A percentile compares a stretch with the other conserved stretches of the same genome.
Conservation (phyloP, 345 rosid genomes). For the Populus euphratica region DNA sequence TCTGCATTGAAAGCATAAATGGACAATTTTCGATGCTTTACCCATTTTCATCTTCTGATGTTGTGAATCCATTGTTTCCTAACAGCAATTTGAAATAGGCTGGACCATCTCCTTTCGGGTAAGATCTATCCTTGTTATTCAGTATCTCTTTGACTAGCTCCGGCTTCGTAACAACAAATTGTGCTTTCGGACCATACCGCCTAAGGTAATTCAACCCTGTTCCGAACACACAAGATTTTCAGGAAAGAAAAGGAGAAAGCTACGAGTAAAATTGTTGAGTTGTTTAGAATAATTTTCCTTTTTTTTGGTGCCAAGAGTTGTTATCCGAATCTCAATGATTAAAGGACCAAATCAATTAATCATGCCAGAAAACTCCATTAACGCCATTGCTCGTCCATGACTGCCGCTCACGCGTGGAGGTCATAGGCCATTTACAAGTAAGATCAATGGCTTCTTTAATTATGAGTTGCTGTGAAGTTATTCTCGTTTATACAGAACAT, state of each 20-base stretch:
- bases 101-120: background rate
- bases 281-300: too few relatives aligned
- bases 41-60: conserved; percentile 39
- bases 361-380: too few relatives aligned
- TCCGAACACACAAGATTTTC: too few relatives aligned
- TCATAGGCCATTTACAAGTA: too few relatives aligned
- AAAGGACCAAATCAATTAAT: background rate
- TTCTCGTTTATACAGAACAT: too few relatives aligned
- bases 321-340: background rate
- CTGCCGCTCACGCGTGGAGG: too few relatives aligned
- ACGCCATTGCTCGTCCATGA: too few relatives aligned
- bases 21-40: conserved; percentile 35
- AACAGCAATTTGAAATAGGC: conserved; percentile 13
- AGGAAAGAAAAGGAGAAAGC: too few relatives aligned
- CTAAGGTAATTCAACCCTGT: background rate
- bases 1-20: conserved; percentile 49
- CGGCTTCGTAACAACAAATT: conserved; percentile 16
- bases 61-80: conserved; percentile 36
- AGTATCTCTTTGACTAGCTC: conserved; percentile 40
- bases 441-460: too few relatives aligned
- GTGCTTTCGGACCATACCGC: conserved; percentile 8
- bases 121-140: conserved; percentile 24
- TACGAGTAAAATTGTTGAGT: too few relatives aligned
- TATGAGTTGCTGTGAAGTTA: too few relatives aligned
- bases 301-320: too few relatives aligned